Conservation (phyloP, 805 yeast genomes). For the Hagleromyces aurorensis region DNA sequence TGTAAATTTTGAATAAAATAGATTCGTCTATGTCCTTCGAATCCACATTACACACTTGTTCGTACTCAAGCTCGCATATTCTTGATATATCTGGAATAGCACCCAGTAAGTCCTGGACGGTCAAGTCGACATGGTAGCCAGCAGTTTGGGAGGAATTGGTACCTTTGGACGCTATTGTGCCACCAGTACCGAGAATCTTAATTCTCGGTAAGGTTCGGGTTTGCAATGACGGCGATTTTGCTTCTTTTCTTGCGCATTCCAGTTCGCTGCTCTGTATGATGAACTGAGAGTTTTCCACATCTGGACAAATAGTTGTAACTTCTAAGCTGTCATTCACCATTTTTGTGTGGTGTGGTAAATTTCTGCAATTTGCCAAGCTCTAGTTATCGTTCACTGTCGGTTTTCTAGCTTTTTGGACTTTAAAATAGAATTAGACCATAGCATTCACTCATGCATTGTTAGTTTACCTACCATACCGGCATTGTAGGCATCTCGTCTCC, state of each 20-base stretch:
- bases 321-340: slow-evolving; percentile 26
- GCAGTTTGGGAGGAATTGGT: slow-evolving; percentile 41
- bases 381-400: no score
- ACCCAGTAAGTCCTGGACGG: slow-evolving; percentile 42
- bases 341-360: no score
- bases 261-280: slow-evolving; percentile 14
- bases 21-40: slow-evolving; percentile 47
- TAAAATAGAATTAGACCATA: no score
- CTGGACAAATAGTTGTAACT: slow-evolving; percentile 29
- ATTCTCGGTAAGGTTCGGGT: slow-evolving; percentile 29
- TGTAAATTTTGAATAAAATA: slow-evolving; percentile 39
- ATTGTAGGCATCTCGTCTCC: no score
- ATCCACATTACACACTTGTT: slow-evolving; percentile 55
- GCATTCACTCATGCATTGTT: no score
- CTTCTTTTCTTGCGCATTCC: slow-evolving; percentile 5
- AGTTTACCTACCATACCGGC: no score
- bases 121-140: slow-evolving; percentile 45
- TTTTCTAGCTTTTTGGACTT: no score
- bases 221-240: slow-evolving; percentile 5
- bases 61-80: slow-evolving; percentile 51
- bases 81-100: slow-evolving; percentile 49
- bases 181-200: slow-evolving; percentile 51
- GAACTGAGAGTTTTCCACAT: slow-evolving; percentile 28
- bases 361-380: no score
- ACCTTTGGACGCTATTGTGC: slow-evolving; percentile 52